phyloP scores from a whole-genome alignment of 2,329 filamentous ascomycete species.

The Xylariomycetidae sp. region DNA sequence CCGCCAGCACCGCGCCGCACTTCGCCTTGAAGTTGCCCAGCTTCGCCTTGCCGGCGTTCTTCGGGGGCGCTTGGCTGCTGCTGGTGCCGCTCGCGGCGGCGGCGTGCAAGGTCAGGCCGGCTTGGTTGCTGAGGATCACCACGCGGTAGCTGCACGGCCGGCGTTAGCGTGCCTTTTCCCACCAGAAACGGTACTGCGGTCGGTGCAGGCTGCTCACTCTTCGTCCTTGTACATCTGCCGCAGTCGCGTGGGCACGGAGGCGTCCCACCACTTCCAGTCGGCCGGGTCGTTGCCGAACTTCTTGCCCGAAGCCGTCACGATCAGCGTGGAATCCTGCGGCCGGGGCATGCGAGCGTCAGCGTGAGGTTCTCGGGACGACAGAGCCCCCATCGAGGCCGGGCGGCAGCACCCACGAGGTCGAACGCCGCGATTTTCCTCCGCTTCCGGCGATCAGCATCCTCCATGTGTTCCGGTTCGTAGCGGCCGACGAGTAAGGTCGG shows the following conservation, averaged over 20 bases:
- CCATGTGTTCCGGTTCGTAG: conserved; percentile 46
- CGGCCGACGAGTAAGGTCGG: conserved; percentile 68
- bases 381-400: too few species aligned
- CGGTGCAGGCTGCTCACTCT: conserved; percentile 41
- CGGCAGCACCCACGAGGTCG: conserved; percentile 58
- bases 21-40: conserved; percentile 80
- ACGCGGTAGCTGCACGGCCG: conserved; percentile 56
- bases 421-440: conserved; percentile 64
- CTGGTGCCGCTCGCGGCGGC: conserved; percentile 55
- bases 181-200: not conserved
- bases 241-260: conserved; percentile 60
- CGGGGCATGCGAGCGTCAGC: conserved; percentile 1
- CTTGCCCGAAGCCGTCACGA: conserved; percentile 74
- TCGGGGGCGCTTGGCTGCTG: conserved; percentile 33
- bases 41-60: conserved; percentile 55
- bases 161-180: conserved; percentile 5
- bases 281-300: conserved; percentile 62
- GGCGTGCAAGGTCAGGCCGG: conserved; percentile 67
- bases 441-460: conserved; percentile 23
- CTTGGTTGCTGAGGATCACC: conserved; percentile 85
- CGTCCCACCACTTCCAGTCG: conserved; percentile 96
- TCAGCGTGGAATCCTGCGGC: conserved; percentile 75
- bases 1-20: conserved; percentile 59
- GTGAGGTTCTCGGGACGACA: not conserved
- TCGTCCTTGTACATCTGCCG: conserved; percentile 60